Evolutionary conservation across 78 protist species (phyloP), one percentile per base, ranked within the genome.

Genomic region (Andalucia godoyi): DNA sequence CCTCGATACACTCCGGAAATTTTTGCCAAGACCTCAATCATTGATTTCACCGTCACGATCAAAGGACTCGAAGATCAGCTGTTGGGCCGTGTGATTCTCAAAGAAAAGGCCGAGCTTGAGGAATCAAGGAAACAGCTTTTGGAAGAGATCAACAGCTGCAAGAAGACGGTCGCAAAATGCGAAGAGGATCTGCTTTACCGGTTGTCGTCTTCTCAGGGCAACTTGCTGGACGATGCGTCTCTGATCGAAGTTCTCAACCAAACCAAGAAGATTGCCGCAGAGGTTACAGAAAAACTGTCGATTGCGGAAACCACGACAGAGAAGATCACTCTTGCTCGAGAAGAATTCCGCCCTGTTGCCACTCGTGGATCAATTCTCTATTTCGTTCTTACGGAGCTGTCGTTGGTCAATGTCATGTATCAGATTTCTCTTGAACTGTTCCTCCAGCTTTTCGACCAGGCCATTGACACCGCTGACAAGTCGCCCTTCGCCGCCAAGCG

Each of bases 261-360:
- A 36, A 49, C 77, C 52, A 88, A 88, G 76, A 41, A 23, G n/a
- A 76, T 71, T 7, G n/a, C 76, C 6, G 8, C 23, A 10, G 79
- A 76, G 29, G 73, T 86, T 21, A 46, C 39, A 15, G 69, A 64
- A 7, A 18, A 37, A 23, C 8, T 67, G 2, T 36, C 29, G 33
- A 33, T 15, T 38, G 66, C 83, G 2, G 74, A 29, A 1, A 73
- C 65, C 12, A 79, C 84, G 3, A 79, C 76, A 37, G 40, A 0
- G 51, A 47, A 71, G 39, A 83, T 90, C 69, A 50, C 27, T 17
- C 52, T 3, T 15, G 85, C 89, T 3, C 82, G 95, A 30, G 87
- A 82, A 61, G 85, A 77, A 66, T 90, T 73, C 79, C 81, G 86
- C 25, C 74, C 81, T 17, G 80, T 87, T 2, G 93, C 93, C 15